Conservation (phyloP, 306 rosid genomes). For the Cucurbita pepo region DNA sequence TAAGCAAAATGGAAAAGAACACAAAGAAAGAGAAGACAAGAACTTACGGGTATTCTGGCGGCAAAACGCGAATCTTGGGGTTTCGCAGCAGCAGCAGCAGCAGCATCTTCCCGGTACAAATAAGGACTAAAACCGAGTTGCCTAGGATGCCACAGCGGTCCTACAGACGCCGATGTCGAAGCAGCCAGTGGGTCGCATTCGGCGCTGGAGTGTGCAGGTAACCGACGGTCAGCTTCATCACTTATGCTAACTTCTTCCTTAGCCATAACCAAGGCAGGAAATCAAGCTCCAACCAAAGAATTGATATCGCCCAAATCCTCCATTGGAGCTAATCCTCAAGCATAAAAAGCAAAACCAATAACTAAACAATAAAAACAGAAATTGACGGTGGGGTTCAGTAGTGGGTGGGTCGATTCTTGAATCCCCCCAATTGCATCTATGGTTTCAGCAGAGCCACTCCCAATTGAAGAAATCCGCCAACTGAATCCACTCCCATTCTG, state of each 20-base stretch:
- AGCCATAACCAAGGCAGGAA: conserved; percentile 31
- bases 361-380: not conserved
- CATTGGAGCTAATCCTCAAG: conserved; percentile 14
- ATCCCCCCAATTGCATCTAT: conserved; percentile 4
- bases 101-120: conserved; percentile 14
- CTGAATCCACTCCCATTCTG: conserved; percentile 82
- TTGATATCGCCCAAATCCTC: conserved; percentile 27
- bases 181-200: conserved; percentile 6
- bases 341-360: conserved; percentile 4
- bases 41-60: conserved; percentile 62
- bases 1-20: not conserved
- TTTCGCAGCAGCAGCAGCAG: conserved; percentile 10
- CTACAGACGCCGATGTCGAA: conserved; percentile 14
- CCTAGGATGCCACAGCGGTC: conserved; percentile 37
- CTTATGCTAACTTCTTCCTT: conserved; percentile 59
- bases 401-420: not conserved
- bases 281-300: conserved; percentile 29
- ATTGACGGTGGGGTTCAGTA: not conserved
- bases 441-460: not conserved
- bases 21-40: not conserved
- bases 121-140: conserved; percentile 50
- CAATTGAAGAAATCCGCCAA: conserved; percentile 29
- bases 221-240: conserved; percentile 31
- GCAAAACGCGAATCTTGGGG: conserved; percentile 29
- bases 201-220: conserved; percentile 13